Base-by-base conservation (phyloP, 148 eudicot genomes). In the Rhododendron molle region DNA sequence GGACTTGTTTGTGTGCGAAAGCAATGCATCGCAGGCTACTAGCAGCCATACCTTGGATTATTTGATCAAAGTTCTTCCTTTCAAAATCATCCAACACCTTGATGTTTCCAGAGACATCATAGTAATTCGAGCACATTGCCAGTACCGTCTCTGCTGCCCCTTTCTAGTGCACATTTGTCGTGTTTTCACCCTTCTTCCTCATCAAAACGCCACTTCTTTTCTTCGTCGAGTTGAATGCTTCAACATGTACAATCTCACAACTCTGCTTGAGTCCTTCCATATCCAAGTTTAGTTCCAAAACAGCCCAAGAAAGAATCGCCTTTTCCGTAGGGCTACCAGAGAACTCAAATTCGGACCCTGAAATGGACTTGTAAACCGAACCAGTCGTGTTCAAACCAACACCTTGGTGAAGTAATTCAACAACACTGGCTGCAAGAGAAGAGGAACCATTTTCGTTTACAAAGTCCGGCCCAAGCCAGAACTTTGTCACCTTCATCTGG, bases 201-300 rank as follows among this genome's bases (percentile, higher is more conserved):
- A 85, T 34, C 20, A 80, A 54, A 52, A 85, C 83, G 9, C 83
- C 82, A 11, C 87, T 83, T 47, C 77, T 73, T 30, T 82, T 82
- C 49, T 83, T 83, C 9, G 85, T 79, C 5, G 89, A 85, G 82
- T 76, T 82, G 49, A 85, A 88, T 4, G 72, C 36, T 65, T 88
- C 83, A n/a, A 78, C 81, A 28, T 76, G 67, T 2, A 85, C 47
- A 82, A 85, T 32, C 1, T 38, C 28, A 85, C 18, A 85, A 23
- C 65, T 77, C 1, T 56, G 14, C 60, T 67, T 78, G 15, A 88
- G 46, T 15, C 26, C 60, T 0, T 20, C 26, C 28, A 23, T 23
- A 7, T 76, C 80, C 49, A 76, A 20, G 50, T 76, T 18, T 18
- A 76, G 30, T 11, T 76, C 50, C 6, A 10, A 18, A 18, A 38